Conservation (phyloP, 495 filamentous ascomycete species). For the Neurospora discreta region DNA sequence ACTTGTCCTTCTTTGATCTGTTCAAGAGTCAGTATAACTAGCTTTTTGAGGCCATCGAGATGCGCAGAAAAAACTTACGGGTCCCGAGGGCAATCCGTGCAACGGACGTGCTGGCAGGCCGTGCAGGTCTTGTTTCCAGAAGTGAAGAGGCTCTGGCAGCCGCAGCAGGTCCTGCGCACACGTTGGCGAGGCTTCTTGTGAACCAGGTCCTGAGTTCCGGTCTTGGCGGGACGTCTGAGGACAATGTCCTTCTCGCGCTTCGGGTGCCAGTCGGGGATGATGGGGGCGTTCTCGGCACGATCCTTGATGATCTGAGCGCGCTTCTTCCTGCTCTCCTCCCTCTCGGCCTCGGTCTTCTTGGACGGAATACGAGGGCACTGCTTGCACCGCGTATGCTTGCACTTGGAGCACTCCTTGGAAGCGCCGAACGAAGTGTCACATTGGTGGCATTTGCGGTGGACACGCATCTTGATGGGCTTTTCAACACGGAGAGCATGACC, state of each 20-base stretch:
- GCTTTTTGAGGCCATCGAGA: constrained; percentile 1
- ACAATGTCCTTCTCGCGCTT: constrained; percentile 26
- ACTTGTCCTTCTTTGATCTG: constrained; percentile 61
- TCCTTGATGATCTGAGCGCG: constrained; percentile 36
- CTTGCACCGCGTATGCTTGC: constrained; percentile 68
- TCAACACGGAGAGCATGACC: constrained; percentile 60
- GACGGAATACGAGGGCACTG: constrained; percentile 65
- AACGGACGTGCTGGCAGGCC: constrained; percentile 63
- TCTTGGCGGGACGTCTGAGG: constrained; percentile 52
- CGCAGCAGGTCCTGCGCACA: constrained; percentile 65
- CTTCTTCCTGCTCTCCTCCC: constrained; percentile 33
- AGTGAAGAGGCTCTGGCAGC: constrained; percentile 55
- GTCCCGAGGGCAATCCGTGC: constrained; percentile 70
- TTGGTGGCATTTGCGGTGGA: constrained; percentile 72
- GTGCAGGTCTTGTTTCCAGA: constrained; percentile 42
- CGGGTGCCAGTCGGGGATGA: constrained; percentile 36
- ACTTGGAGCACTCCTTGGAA: constrained; percentile 55
- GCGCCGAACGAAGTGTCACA: constrained; percentile 55
- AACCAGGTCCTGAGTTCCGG: constrained; percentile 58
- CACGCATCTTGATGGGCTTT: constrained; percentile 84
- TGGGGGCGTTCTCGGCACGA: constrained; percentile 35
- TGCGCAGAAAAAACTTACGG: constrained; percentile 51
- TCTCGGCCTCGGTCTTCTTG: constrained; percentile 41
- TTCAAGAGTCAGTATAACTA: constrained; percentile 13
- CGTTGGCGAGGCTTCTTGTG: constrained; percentile 56